Evolutionary conservation across 176 grass and related monocot species (phyloP), one percentile per base, ranked within the genome.

Genomic region (Phyllostachys edulis): DNA sequence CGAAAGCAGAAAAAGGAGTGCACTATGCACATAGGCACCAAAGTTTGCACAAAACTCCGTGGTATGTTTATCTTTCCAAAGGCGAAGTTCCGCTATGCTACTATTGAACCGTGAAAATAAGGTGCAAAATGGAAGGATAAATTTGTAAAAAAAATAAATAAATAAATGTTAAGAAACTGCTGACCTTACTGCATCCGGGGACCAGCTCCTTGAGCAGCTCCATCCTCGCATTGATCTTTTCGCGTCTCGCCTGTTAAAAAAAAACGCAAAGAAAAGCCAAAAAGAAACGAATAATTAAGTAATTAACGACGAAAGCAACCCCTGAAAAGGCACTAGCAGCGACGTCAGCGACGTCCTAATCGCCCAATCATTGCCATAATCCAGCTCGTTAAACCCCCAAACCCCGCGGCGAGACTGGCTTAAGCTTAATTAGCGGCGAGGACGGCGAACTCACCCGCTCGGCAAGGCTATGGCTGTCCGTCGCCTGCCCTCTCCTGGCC

Each of bases 171-270:
- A 49, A 79, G 18, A 62, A 55, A 21, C 61, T 80, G 63, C 82
- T 62, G 10, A 94, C 93, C 93, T 95, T 95, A 63, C 83, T 95
- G 80, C 93, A 95, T 11, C 93, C 90, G 76, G 93, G 93, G 83
- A 95, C 93, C 88, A 95, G 86, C 90, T 93, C 93, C 84, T 95
- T 92, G 56, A 95, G 93, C 62, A 95, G 88, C 80, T 95, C 91
- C 93, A 95, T 95, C 86, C 93, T 85, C 26, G 88, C 93, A 79
- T 93, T 95, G 79, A 95, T 93, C 89, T 95, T 95, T 79, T 93
- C 93, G 18, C 93, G 91, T 62, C 93, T 92, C 67, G 90, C 93
- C 93, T 95, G 68, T 5, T 75, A 49, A 21, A 76, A 40, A 26
- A 3, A 73, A 63, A 41, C 47, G 41, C 12, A 1, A 46, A 64